Evolutionary conservation across 176 grass and related monocot genomes (phyloP).

Genomic region (Guadua angustifolia): DNA sequence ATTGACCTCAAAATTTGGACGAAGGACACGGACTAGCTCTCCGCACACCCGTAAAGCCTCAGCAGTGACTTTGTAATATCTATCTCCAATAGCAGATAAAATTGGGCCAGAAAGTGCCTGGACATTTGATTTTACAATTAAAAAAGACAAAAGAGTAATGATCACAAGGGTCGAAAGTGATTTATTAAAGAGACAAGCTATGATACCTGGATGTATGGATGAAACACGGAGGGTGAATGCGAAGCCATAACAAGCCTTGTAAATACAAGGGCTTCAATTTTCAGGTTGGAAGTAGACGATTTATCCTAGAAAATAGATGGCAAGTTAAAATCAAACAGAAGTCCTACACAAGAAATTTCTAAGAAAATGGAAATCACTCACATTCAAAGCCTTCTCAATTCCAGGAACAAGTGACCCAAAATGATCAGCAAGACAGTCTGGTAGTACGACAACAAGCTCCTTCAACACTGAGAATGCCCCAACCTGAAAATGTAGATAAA

Average conservation of each 20-base stretch:
- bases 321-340: constrained; percentile 1
- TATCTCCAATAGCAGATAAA: constrained; percentile 92
- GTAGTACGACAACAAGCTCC: constrained; percentile 92
- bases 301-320: constrained; percentile 76
- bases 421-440: constrained; percentile 94
- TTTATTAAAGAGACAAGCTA: neutral
- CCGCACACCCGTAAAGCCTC: constrained; percentile 96
- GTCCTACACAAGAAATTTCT: neutral
- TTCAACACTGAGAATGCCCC: constrained; percentile 96
- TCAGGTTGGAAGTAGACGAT: constrained; percentile 94
- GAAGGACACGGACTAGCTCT: constrained; percentile 89
- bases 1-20: constrained; percentile 79
- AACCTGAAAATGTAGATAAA: constrained; percentile 56
- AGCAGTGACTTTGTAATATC: constrained; percentile 99
- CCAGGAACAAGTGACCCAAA: constrained; percentile 94
- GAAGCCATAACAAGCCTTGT: constrained; percentile 96
- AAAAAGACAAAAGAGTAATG: neutral
- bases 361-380: constrained; percentile 49
- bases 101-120: constrained; percentile 93
- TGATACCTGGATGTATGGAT: constrained; percentile 89
- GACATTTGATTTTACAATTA: constrained; percentile 37
- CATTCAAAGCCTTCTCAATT: constrained; percentile 98
- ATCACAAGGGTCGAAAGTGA: neutral
- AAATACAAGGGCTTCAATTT: constrained; percentile 96
- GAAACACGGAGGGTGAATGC: constrained; percentile 92